These are phyloP conservation scores for Penicillium sclerotiorum DNA, from an alignment of 2,329 filamentous ascomycete genomes.

Conservation along the genomic window DNA sequence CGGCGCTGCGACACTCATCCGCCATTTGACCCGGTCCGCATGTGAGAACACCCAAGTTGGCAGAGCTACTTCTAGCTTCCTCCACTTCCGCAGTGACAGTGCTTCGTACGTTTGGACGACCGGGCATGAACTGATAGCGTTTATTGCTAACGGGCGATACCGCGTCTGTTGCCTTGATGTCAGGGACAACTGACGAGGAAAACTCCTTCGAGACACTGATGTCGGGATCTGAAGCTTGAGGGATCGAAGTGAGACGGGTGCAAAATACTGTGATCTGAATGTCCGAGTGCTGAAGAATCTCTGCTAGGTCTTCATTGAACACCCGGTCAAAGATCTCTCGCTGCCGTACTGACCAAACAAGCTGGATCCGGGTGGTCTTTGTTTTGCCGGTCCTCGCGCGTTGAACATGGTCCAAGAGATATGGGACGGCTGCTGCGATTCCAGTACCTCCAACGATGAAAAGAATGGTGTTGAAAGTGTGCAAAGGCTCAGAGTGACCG, in stretches of 20 bases:
- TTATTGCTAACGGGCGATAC: not conserved
- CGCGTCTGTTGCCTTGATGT: not conserved
- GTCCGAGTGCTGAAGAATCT: not conserved
- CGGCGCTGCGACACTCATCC: not conserved
- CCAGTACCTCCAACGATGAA: conserved; percentile 44
- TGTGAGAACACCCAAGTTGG: not conserved
- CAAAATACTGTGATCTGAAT: not conserved
- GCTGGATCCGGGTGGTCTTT: conserved; percentile 8
- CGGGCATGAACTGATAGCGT: not conserved
- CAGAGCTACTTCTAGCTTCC: not conserved
- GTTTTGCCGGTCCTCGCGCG: conserved; percentile 5
- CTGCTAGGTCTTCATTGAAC: conserved; percentile 1
- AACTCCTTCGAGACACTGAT: not conserved
- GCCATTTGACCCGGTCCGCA: not conserved
- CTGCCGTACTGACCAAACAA: conserved; percentile 27
- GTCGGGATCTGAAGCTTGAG: not conserved
- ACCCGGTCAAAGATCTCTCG: conserved; percentile 19
- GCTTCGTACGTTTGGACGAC: not conserved
- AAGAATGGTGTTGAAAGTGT: conserved; percentile 51
- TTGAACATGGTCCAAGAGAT: conserved; percentile 27
- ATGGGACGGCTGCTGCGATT: conserved; percentile 42
- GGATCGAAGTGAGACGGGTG: not conserved
- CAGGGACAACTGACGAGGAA: not conserved
- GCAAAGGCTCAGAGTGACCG: conserved; percentile 42
- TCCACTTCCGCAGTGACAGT: not conserved